Conservation (phyloP, 345 rosid species). For the Sapria himalayana region DNA sequence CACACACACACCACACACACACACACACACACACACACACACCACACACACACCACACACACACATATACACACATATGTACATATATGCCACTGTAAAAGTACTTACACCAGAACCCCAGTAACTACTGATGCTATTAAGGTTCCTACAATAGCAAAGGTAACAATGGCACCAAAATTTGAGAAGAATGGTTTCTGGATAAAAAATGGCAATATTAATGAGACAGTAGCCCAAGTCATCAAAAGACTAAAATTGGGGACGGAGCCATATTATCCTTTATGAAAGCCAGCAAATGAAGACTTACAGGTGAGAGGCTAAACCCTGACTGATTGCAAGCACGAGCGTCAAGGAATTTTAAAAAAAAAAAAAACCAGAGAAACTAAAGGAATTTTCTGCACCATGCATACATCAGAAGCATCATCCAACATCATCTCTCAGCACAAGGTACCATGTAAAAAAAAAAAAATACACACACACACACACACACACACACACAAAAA, state of each 20-base stretch:
- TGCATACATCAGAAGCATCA: no score
- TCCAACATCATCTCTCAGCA: no score
- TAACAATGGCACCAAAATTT: conserved; percentile 91
- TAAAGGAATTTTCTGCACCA: no score
- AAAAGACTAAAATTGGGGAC: background rate
- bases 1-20: no score
- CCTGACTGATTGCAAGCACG: conserved; percentile 62
- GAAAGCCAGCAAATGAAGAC: conserved; percentile 12
- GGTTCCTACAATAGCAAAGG: conserved; percentile 78
- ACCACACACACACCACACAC: no score
- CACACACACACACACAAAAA: no score
- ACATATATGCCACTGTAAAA: no score
- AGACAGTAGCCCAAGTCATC: background rate
- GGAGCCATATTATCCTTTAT: background rate
- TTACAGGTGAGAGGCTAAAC: conserved; percentile 77
- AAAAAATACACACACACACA: background rate
- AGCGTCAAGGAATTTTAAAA: conserved; percentile 28
- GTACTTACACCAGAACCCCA: conserved; percentile 73
- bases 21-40: no score
- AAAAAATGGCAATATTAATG: conserved; percentile 8
- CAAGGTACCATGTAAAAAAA: no score
- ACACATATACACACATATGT: no score
- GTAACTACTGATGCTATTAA: conserved; percentile 73
- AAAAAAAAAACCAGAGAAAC: background rate
- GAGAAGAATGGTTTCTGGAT: conserved; percentile 88